Conservation (phyloP, 164 flowering plant genomes). For the Warburgia ugandensis region DNA sequence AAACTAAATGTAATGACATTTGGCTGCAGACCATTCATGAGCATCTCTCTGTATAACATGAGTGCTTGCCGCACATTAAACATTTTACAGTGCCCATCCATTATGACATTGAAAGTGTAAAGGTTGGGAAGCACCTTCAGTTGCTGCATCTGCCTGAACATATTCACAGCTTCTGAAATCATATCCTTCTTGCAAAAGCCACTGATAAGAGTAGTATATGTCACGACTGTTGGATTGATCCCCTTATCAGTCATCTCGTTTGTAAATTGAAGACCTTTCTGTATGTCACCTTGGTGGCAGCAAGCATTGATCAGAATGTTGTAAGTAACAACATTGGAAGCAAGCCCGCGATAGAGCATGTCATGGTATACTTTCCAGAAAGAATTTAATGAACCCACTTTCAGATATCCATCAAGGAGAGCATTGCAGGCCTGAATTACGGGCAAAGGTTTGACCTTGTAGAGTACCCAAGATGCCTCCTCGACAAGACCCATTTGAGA, state of each 20-base stretch:
- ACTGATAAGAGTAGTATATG: conserved; percentile 52
- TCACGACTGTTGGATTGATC: conserved; percentile 46
- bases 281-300: conserved; percentile 33
- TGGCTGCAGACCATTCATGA: conserved; percentile 34
- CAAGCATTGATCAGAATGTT: conserved; percentile 54
- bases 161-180: conserved; percentile 37
- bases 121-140: conserved; percentile 46
- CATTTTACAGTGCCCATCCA: conserved; percentile 60
- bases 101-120: conserved; percentile 48
- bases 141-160: conserved; percentile 39
- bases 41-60: conserved; percentile 43
- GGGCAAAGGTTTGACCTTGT: conserved; percentile 36
- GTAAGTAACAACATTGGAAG: conserved; percentile 47
- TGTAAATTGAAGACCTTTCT: conserved; percentile 32
- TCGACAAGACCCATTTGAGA: conserved; percentile 53
- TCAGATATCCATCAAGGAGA: conserved; percentile 46
- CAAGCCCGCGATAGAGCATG: conserved; percentile 37
- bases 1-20: conserved; percentile 52
- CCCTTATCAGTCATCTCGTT: conserved; percentile 47
- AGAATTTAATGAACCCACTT: conserved; percentile 29
- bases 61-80: conserved; percentile 28
- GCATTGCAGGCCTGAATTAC: conserved; percentile 45
- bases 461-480: conserved; percentile 63
- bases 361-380: conserved; percentile 46
- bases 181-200: conserved; percentile 40